Evolutionary conservation across 371 early-diverging fungal genomes (phyloP), one percentile per base, ranked within the genome.

Genomic region (Smittium culicis): DNA sequence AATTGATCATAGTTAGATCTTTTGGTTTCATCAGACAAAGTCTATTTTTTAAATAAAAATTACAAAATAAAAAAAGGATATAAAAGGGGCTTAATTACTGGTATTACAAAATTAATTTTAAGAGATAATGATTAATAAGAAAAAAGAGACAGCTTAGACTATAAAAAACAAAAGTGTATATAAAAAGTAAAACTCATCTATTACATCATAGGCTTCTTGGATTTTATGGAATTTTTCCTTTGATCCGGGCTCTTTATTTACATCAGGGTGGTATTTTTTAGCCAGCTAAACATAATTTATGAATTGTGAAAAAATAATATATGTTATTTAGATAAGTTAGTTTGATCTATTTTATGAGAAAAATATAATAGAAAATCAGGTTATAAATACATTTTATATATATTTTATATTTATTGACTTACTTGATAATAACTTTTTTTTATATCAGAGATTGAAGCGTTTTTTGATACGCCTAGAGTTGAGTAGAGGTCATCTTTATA

Each of bases 171-270:
- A n/a, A n/a, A n/a, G n/a, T n/a, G n/a, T n/a, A n/a, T n/a, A n/a
- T n/a, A n/a, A n/a, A n/a, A n/a, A n/a, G n/a, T n/a, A n/a, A n/a
- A n/a, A n/a, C n/a, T n/a, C n/a, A n/a, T n/a, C n/a, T n/a, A n/a
- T 66, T 66, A 66, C 66, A 71, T 94, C 94, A 70, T 96, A 96
- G 0, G 97, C 96, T 69, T 91, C 88, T 76, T 96, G 94, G 69
- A 96, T 89, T 77, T 96, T 87, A 8, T 93, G 82, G 78, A 96
- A 96, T 81, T 91, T 91, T 75, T 94, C 96, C 68, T 93, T 90
- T 16, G 94, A 91, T 3, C 80, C 82, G 45, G 86, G 79, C 34
- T 89, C 91, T 77, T 88, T 94, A 84, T 93, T 93, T 28, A 93
- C 92, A 71, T 95, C 97, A 2, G 97, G 97, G 73, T 96, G 97